Percentiles rank a stretch among this genome's conserved stretches.
Evolutionary conservation across 2,329 filamentous ascomycete species (phyloP).

Genomic region (Rutstroemia sydowiana): DNA sequence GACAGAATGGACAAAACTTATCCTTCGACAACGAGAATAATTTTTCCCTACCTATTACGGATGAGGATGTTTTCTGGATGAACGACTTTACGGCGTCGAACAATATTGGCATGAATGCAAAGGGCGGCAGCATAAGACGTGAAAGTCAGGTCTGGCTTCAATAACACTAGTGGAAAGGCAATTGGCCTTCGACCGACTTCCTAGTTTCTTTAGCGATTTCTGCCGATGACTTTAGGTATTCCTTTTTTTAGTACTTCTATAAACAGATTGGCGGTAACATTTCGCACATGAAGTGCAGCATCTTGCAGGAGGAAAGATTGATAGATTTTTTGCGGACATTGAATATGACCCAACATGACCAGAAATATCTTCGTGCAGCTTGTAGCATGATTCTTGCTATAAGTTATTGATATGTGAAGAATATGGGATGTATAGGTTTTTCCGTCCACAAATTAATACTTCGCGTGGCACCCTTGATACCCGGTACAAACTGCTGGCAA

Average conservation of each 20-base stretch:
- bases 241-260: not conserved
- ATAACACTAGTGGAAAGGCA: conserved; percentile 31
- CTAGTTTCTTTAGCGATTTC: conserved; percentile 19
- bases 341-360: not conserved
- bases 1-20: conserved; percentile 37
- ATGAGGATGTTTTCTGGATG: conserved; percentile 39
- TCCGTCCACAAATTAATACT: not conserved
- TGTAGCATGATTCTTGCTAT: not conserved
- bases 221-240: conserved; percentile 19
- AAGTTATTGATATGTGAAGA: not conserved
- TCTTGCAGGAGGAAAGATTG: conserved; percentile 1
- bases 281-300: conserved; percentile 7
- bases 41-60: conserved; percentile 35
- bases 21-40: conserved; percentile 31
- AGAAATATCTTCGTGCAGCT: not conserved
- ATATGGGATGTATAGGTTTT: conserved; percentile 1
- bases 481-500: not conserved
- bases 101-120: conserved; percentile 14
- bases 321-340: conserved; percentile 2
- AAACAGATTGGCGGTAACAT: conserved; percentile 9
- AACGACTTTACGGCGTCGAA: conserved; percentile 29
- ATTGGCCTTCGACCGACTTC: conserved; percentile 27
- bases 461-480: not conserved
- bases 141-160: conserved; percentile 29
- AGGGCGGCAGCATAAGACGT: conserved; percentile 16